Conservation (phyloP, 1,139 yeast species). For the Scheffersomyces titani region DNA sequence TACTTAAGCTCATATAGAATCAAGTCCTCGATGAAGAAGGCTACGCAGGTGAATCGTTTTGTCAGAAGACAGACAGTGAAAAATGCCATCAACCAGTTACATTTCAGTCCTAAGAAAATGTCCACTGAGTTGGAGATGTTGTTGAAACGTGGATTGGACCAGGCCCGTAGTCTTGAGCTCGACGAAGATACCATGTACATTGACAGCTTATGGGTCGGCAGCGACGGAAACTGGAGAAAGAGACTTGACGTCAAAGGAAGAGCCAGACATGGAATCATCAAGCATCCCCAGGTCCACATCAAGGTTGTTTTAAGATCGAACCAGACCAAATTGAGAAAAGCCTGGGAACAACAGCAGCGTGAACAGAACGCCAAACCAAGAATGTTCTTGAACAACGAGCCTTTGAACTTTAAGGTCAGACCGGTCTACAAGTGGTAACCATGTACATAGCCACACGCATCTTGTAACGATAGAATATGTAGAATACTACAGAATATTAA, state of each 20-base stretch:
- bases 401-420: slow-evolving; percentile 46
- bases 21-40: slow-evolving; percentile 85
- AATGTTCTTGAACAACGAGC: slow-evolving; percentile 45
- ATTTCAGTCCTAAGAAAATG: slow-evolving; percentile 79
- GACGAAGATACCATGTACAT: slow-evolving; percentile 67
- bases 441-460: slow-evolving; percentile 7
- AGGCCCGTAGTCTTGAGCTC: slow-evolving; percentile 62
- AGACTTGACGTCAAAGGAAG: slow-evolving; percentile 87
- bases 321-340: slow-evolving; percentile 55
- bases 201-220: slow-evolving; percentile 88
- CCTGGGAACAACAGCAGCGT: slow-evolving; percentile 54
- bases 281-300: slow-evolving; percentile 78
- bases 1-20: slow-evolving; percentile 76
- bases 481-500: not conserved
- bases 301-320: slow-evolving; percentile 72
- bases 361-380: slow-evolving; percentile 47
- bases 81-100: slow-evolving; percentile 89
- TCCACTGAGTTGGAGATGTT: slow-evolving; percentile 78
- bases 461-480: not conserved
- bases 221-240: slow-evolving; percentile 75
- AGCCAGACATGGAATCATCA: slow-evolving; percentile 81
- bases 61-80: slow-evolving; percentile 69
- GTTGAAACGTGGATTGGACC: slow-evolving; percentile 70
- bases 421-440: slow-evolving; percentile 46
- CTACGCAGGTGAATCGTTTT: slow-evolving; percentile 77